A percentile compares a stretch with the other conserved stretches of the same genome.
These are phyloP conservation scores for Trematosphaeria pertusa DNA, from an alignment of 2,329 filamentous ascomycete species.

Conservation along the genomic window DNA sequence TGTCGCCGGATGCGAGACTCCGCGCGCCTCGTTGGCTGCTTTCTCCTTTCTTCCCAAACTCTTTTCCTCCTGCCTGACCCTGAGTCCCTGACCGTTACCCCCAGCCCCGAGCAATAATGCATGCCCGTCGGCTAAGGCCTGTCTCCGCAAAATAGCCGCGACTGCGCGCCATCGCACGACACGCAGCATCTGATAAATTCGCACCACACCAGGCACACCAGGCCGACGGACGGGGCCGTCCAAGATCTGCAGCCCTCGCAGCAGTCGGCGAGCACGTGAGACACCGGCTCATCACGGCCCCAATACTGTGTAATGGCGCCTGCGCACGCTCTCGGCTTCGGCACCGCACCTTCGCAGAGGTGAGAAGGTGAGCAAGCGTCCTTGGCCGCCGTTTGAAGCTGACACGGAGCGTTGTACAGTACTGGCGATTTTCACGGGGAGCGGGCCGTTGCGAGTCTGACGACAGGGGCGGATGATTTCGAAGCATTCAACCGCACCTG, in stretches of 20 bases:
- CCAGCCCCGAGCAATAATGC: background rate
- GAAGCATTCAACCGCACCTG: slow-evolving; percentile 5
- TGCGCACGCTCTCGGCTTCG: background rate
- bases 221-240: too few relatives aligned
- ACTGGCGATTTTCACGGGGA: slow-evolving; percentile 19
- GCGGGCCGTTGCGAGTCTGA: slow-evolving; percentile 39
- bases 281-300: background rate
- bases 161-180: background rate
- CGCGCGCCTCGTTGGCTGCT: too few relatives aligned
- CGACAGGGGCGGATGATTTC: slow-evolving; percentile 11
- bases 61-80: background rate
- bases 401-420: background rate
- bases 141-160: slow-evolving; percentile 2
- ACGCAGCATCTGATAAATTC: background rate
- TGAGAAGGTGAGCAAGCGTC: background rate
- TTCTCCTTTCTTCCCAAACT: background rate
- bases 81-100: background rate
- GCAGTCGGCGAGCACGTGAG: slow-evolving; percentile 4
- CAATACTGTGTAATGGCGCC: background rate
- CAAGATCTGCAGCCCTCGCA: slow-evolving; percentile 1
- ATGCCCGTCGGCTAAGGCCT: background rate
- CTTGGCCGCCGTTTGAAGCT: background rate
- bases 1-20: background rate
- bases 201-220: slow-evolving; percentile 1
- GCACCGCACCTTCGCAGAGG: background rate